Conservation (phyloP, 257 asterid genomes). For the Coffea canephora region DNA sequence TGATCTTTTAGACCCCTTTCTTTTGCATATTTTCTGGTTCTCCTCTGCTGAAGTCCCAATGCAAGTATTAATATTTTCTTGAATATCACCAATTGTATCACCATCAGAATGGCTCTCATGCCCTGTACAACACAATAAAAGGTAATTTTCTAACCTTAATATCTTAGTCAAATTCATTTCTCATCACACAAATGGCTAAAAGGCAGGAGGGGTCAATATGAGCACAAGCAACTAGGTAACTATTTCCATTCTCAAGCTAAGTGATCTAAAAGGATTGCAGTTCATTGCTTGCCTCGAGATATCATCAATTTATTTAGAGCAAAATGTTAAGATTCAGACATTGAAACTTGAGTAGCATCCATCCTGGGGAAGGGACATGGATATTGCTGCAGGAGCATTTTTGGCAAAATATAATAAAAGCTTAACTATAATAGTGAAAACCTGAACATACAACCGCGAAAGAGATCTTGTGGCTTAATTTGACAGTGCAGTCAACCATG, state of each 20-base stretch:
- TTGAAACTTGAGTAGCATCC: neutral
- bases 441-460: neutral
- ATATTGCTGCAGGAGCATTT: neutral
- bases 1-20: constrained; percentile 39
- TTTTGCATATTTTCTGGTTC: constrained; percentile 29
- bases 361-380: neutral
- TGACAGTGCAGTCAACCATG: neutral
- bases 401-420: neutral
- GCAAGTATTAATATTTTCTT: constrained; percentile 21
- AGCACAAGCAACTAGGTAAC: neutral
- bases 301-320: neutral
- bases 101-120: constrained; percentile 30
- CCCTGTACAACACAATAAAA: constrained; percentile 20
- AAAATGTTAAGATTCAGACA: neutral
- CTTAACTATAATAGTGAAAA: neutral
- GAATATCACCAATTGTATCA: constrained; percentile 21
- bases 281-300: neutral
- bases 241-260: neutral
- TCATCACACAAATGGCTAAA: neutral
- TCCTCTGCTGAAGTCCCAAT: constrained; percentile 22
- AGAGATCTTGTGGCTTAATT: neutral
- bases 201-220: neutral
- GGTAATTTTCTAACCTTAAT: neutral
- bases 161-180: neutral
- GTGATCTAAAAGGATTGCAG: neutral